phyloP scores from a whole-genome alignment of 2,329 filamentous ascomycete genomes.

The Rhynchosporium secalis region DNA sequence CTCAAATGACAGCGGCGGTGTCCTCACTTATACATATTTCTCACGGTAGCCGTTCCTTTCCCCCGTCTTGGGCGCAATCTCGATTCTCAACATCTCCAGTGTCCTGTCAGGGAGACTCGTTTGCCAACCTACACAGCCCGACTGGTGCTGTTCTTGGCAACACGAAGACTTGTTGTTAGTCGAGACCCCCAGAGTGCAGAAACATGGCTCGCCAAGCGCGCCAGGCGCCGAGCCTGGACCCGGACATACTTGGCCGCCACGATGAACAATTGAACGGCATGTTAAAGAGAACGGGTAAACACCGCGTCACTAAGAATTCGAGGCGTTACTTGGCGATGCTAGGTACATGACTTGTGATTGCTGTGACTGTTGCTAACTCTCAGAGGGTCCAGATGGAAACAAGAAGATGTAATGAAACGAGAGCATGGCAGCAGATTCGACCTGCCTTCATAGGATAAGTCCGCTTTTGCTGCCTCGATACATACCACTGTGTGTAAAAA shows the following conservation, averaged over 20 bases:
- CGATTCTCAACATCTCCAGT: neutral
- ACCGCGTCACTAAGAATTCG: neutral
- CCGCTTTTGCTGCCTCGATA: neutral
- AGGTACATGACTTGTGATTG: neutral
- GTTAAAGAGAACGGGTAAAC: neutral
- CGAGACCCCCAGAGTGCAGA: neutral
- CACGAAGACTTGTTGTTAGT: neutral
- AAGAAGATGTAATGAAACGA: neutral
- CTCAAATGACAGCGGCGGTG: conserved; percentile 2
- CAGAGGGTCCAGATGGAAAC: neutral
- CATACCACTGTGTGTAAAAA: neutral
- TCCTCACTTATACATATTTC: neutral
- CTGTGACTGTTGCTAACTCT: neutral
- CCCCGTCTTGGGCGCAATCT: conserved; percentile 3
- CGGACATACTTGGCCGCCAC: neutral
- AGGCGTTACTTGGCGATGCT: neutral
- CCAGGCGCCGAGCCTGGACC: neutral
- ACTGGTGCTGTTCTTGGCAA: conserved; percentile 7
- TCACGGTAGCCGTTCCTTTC: neutral
- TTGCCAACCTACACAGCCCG: neutral
- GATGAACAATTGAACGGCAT: neutral
- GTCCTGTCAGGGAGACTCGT: neutral
- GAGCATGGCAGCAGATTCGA: neutral
- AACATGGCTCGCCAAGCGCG: neutral
- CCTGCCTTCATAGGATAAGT: conserved; percentile 6